phyloP scores from a whole-genome alignment of 1,284 basidiomycete species.

The Fomitiporia mediterranea region DNA sequence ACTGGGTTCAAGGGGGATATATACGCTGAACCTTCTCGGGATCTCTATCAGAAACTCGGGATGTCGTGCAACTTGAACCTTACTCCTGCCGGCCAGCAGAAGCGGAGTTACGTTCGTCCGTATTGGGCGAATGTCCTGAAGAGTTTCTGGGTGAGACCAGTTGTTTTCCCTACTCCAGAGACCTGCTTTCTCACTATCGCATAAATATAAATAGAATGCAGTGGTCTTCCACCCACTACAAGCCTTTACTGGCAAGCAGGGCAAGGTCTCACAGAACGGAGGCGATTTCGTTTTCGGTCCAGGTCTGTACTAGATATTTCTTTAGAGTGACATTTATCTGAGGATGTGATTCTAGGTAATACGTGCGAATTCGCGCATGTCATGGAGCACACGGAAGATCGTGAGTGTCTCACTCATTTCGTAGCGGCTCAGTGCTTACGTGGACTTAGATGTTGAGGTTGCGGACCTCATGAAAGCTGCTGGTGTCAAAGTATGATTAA shows the following conservation, averaged over 20 bases:
- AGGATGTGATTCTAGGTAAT: conserved; percentile 24
- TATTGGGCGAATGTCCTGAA: conserved; percentile 32
- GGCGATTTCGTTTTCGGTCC: conserved; percentile 61
- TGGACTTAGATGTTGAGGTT: conserved; percentile 39
- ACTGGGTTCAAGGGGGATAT: conserved; percentile 46
- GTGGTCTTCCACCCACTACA: conserved; percentile 42
- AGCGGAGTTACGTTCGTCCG: conserved; percentile 43
- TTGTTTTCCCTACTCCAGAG: neutral
- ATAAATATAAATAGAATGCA: conserved; percentile 30
- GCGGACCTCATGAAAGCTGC: conserved; percentile 38
- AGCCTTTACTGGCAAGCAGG: conserved; percentile 47
- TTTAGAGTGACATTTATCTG: neutral
- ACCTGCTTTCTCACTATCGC: neutral
- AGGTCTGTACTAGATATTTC: conserved; percentile 35
- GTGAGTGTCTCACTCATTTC: conserved; percentile 34
- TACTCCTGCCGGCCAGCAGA: conserved; percentile 43
- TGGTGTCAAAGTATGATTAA: conserved; percentile 20
- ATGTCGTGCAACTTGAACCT: conserved; percentile 42
- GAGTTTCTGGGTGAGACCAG: conserved; percentile 51
- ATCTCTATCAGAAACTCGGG: conserved; percentile 47
- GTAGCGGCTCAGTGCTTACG: neutral
- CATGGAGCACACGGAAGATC: conserved; percentile 61
- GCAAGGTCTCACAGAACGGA: conserved; percentile 53
- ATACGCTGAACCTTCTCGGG: conserved; percentile 55
- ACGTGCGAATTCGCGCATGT: conserved; percentile 46